phyloP scores from a whole-genome alignment of 495 filamentous ascomycete genomes.

The Podospora fimiseda region DNA sequence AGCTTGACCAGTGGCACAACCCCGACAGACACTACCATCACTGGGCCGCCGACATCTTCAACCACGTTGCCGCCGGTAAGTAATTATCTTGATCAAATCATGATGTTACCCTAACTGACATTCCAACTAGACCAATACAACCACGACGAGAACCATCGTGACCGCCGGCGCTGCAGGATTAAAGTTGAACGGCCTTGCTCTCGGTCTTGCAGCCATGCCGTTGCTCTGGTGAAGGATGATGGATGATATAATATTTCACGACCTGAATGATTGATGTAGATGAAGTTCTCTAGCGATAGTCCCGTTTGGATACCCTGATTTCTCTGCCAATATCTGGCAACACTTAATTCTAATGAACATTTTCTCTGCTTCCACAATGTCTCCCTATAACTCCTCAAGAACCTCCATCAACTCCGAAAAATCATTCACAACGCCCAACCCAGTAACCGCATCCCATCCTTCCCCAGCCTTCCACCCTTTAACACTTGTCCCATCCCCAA shows the following conservation, averaged over 20 bases:
- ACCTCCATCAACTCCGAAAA: slow-evolving; percentile 27
- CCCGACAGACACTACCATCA: background rate
- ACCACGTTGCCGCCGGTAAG: background rate
- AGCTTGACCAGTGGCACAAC: background rate
- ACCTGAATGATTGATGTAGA: background rate
- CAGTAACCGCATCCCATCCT: slow-evolving; percentile 36
- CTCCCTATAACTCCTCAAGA: slow-evolving; percentile 12
- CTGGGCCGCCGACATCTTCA: background rate
- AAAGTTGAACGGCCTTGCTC: background rate
- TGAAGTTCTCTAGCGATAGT: background rate
- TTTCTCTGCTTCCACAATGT: too few species aligned
- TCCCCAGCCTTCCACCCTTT: slow-evolving; percentile 29
- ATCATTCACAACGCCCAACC: slow-evolving; percentile 32
- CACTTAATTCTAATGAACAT: too few species aligned
- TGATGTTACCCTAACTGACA: too few species aligned
- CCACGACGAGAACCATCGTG: background rate
- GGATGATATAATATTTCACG: background rate
- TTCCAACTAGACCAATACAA: background rate
- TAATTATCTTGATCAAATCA: background rate
- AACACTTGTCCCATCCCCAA: slow-evolving; percentile 15
- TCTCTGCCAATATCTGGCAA: too few species aligned
- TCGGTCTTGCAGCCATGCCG: background rate
- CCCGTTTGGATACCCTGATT: background rate
- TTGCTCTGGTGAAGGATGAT: background rate
- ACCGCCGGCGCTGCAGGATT: background rate